These are phyloP conservation scores for Melastoma malabathricum DNA, from an alignment of 345 rosid genomes.

Conservation along the genomic window DNA sequence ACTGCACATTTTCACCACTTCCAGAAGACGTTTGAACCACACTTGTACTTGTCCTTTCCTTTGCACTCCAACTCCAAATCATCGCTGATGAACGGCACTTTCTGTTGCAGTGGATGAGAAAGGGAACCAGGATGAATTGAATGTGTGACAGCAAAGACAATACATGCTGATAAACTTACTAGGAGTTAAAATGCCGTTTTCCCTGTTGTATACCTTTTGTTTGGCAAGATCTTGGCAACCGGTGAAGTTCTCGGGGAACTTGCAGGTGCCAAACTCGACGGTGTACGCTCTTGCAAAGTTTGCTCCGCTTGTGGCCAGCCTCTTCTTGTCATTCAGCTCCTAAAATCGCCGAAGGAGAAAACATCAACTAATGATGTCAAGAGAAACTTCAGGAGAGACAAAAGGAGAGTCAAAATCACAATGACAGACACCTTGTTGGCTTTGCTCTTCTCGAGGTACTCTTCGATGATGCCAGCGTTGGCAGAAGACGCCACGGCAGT, in stretches of 20 bases:
- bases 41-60: slow-evolving; percentile 95
- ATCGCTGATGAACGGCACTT: slow-evolving; percentile 78
- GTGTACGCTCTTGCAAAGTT: slow-evolving; percentile 95
- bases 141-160: slow-evolving; percentile 4
- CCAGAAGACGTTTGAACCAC: slow-evolving; percentile 99
- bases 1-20: slow-evolving; percentile 51
- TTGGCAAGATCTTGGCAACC: slow-evolving; percentile 99
- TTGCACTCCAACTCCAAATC: slow-evolving; percentile 80
- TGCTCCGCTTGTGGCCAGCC: slow-evolving; percentile 94
- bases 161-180: too few species aligned
- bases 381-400: too few species aligned
- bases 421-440: slow-evolving; percentile 62
- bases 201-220: slow-evolving; percentile 41
- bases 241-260: slow-evolving; percentile 97
- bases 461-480: slow-evolving; percentile 72
- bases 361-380: too few species aligned
- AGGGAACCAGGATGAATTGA: slow-evolving; percentile 2
- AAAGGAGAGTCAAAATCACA: not conserved
- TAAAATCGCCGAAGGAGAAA: slow-evolving; percentile 8
- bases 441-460: slow-evolving; percentile 95
- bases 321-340: slow-evolving; percentile 97
- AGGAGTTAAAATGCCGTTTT: too few species aligned
- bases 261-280: slow-evolving; percentile 80
- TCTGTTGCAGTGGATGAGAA: slow-evolving; percentile 36
- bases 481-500: slow-evolving; percentile 59